phyloP scores from a whole-genome alignment of 202 grass and related monocot genomes.

The Panicum virgatum region DNA sequence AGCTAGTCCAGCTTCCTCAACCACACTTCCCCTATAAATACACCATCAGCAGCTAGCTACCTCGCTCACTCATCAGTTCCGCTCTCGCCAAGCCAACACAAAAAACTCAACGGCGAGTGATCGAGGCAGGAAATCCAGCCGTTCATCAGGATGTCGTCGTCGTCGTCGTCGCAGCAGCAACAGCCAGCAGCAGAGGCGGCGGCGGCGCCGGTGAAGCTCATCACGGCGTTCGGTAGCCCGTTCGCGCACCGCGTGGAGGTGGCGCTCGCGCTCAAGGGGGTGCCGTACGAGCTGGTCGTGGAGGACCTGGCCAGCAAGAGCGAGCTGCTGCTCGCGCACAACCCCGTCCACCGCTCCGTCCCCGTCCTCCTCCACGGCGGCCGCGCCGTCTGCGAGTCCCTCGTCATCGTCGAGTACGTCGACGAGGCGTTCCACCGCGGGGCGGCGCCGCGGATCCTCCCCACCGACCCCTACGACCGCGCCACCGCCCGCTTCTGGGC shows the following conservation, averaged over 20 bases:
- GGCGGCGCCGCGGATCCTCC: neutral
- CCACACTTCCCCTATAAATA: neutral
- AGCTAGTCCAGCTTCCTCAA: neutral
- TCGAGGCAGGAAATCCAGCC: neutral
- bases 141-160: neutral
- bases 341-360: conserved; percentile 38
- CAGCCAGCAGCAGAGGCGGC: no score
- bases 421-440: neutral
- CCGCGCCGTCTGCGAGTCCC: conserved; percentile 16
- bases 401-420: conserved; percentile 1
- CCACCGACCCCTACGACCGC: neutral
- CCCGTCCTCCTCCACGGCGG: conserved; percentile 30
- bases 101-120: neutral
- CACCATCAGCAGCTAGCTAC: neutral
- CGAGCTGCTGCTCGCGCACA: neutral
- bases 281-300: conserved; percentile 52
- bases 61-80: neutral
- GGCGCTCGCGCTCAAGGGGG: conserved; percentile 46
- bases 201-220: conserved; percentile 13
- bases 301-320: conserved; percentile 46
- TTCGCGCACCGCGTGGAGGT: conserved; percentile 39
- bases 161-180: neutral
- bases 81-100: neutral
- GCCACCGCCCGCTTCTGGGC: conserved; percentile 21
- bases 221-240: conserved; percentile 28